A percentile compares a stretch with the other conserved stretches of the same genome.
phyloP scores from a whole-genome alignment of 805 yeast genomes.

The Cyberlindnera amylophila region DNA sequence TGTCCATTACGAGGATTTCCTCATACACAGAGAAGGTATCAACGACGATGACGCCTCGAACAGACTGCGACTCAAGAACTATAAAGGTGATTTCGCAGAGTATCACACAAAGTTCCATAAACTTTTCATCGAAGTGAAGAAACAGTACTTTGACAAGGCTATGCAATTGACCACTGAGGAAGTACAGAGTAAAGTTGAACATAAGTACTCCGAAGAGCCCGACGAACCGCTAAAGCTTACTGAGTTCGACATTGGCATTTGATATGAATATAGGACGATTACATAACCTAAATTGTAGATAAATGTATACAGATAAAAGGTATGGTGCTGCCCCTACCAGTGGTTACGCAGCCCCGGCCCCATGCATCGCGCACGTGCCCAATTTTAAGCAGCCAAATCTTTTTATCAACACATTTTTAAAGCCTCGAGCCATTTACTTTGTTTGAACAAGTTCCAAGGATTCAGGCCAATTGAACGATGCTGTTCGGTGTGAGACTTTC shows the following conservation, averaged over 20 bases:
- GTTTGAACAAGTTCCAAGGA: too few relatives aligned
- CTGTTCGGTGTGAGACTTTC: constrained; percentile 81
- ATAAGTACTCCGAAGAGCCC: constrained; percentile 5
- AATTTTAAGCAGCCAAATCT: constrained; percentile 1
- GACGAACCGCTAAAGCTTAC: constrained; percentile 11
- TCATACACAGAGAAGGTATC: constrained; percentile 13
- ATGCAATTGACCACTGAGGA: neutral
- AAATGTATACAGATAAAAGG: too few relatives aligned
- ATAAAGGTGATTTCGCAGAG: constrained; percentile 28
- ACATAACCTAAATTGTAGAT: too few relatives aligned
- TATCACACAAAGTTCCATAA: constrained; percentile 19
- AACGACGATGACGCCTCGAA: constrained; percentile 17
- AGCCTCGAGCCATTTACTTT: too few relatives aligned
- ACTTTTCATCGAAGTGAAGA: constrained; percentile 13
- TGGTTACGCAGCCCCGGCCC: neutral
- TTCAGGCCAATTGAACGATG: constrained; percentile 41
- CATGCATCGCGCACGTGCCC: constrained; percentile 7
- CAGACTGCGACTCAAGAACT: constrained; percentile 24
- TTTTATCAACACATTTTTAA: too few relatives aligned
- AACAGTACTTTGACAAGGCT: constrained; percentile 7
- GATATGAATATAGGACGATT: too few relatives aligned
- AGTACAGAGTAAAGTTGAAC: neutral
- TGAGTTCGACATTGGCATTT: constrained; percentile 5
- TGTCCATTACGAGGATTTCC: constrained; percentile 16
- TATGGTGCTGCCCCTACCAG: constrained; percentile 1